phyloP scores from a whole-genome alignment of 345 rosid genomes.

The Lagerstroemia speciosa region DNA sequence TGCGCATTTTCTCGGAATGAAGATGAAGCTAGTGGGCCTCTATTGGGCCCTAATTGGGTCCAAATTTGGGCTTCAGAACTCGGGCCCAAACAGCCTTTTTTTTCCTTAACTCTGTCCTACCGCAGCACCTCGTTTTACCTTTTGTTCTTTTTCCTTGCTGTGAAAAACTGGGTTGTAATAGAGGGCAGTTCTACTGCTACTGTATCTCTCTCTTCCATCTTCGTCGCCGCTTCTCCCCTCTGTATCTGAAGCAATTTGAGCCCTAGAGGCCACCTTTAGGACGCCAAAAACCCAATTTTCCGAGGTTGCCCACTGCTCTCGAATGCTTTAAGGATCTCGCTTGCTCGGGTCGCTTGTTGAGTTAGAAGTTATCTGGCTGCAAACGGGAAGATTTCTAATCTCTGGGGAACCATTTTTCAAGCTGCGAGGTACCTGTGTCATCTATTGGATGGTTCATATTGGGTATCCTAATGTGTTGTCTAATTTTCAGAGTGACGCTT shows the following conservation, averaged over 20 bases:
- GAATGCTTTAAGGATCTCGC: background rate
- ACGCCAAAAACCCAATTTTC: background rate
- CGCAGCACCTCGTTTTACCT: background rate
- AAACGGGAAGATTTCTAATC: background rate
- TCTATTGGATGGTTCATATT: background rate
- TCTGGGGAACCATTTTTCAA: background rate
- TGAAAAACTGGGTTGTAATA: background rate
- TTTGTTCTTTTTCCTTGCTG: background rate
- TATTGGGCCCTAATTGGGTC: too few species aligned
- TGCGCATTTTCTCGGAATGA: too few species aligned
- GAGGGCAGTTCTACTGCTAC: background rate
- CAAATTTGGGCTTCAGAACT: too few species aligned
- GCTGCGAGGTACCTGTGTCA: background rate
- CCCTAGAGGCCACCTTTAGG: background rate
- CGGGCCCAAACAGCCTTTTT: too few species aligned
- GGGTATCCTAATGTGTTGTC: background rate
- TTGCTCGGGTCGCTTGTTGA: background rate
- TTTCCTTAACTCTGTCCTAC: too few species aligned
- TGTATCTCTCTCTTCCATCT: background rate
- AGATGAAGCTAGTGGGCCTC: too few species aligned
- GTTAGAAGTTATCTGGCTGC: background rate
- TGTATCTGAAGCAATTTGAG: background rate
- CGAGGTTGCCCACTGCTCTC: background rate
- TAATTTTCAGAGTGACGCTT: background rate
- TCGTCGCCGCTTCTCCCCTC: background rate